Conservation (phyloP, 2,329 filamentous ascomycete species). For the Aspergillus texensis region DNA sequence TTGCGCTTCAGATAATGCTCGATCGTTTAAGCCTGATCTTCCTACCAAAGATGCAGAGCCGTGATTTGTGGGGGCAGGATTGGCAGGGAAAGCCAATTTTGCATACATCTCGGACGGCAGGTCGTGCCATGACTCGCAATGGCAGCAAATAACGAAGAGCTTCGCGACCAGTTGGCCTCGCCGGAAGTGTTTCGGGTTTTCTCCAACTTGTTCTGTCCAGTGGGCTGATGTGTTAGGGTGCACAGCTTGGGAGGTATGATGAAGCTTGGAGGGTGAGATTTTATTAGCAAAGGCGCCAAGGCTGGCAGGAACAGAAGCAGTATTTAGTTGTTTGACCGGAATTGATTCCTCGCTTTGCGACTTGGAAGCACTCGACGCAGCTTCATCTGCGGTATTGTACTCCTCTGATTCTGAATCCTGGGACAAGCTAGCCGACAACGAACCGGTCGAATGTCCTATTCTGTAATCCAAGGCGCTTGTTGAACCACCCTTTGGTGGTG, state of each 20-base stretch:
- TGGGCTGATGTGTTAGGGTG: conserved; percentile 4
- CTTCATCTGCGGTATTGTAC: conserved; percentile 38
- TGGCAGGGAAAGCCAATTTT: conserved; percentile 34
- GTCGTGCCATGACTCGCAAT: conserved; percentile 48
- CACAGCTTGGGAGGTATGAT: not conserved
- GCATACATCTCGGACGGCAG: conserved; percentile 44
- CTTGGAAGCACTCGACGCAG: conserved; percentile 17
- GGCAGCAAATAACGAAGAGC: conserved; percentile 47
- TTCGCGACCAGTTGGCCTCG: conserved; percentile 36
- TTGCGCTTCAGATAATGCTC: not conserved
- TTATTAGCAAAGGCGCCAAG: not conserved
- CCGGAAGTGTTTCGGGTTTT: conserved; percentile 16
- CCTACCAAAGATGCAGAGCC: not conserved
- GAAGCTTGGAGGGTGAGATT: not conserved
- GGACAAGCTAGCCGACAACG: conserved; percentile 21
- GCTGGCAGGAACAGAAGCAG: not conserved
- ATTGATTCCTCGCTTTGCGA: conserved; percentile 10
- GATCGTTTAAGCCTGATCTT: not conserved
- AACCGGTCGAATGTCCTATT: conserved; percentile 10
- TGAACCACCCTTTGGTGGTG: not conserved
- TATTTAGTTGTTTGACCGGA: not conserved
- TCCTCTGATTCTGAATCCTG: conserved; percentile 28
- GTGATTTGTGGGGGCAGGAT: not conserved
- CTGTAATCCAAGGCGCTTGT: not conserved
- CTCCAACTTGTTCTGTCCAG: conserved; percentile 14